Conservation (phyloP, 2,329 filamentous ascomycete species). For the Emmonsia crescens region DNA sequence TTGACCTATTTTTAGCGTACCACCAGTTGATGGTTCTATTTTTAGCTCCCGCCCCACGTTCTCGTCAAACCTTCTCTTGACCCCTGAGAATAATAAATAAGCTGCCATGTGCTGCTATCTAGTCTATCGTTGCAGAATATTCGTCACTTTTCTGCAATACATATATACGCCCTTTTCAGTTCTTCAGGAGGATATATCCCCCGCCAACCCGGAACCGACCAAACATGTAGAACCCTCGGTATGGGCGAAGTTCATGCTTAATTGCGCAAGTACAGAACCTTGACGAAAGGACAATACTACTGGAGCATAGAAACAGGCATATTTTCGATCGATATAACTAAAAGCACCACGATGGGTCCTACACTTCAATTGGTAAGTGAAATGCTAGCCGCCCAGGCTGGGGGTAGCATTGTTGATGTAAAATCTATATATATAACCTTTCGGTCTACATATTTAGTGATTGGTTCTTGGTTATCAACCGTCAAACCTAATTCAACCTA, state of each 20-base stretch:
- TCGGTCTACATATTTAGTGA: not conserved
- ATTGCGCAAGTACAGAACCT: not conserved
- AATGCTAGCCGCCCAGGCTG: not conserved
- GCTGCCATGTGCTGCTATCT: not conserved
- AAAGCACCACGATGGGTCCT: not conserved
- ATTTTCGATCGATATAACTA: not conserved
- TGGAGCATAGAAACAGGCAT: not conserved
- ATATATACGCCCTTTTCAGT: not conserved
- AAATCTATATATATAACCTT: not conserved
- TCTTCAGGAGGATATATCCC: not conserved
- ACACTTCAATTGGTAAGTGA: not conserved
- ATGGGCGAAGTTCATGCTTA: not conserved
- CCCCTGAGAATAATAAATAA: not conserved
- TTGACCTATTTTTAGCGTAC: not conserved
- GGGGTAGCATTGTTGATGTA: not conserved
- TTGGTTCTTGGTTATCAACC: not conserved
- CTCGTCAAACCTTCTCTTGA: not conserved
- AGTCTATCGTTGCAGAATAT: not conserved
- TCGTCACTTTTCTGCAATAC: not conserved
- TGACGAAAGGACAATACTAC: not conserved
- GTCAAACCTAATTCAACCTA: not conserved
- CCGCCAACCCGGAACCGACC: too few relatives aligned
- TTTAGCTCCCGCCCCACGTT: not conserved
- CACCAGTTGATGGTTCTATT: not conserved
- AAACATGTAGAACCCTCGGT: not conserved